phyloP scores from a whole-genome alignment of 2,329 filamentous ascomycete species.

The Corinectria fuckeliana region DNA sequence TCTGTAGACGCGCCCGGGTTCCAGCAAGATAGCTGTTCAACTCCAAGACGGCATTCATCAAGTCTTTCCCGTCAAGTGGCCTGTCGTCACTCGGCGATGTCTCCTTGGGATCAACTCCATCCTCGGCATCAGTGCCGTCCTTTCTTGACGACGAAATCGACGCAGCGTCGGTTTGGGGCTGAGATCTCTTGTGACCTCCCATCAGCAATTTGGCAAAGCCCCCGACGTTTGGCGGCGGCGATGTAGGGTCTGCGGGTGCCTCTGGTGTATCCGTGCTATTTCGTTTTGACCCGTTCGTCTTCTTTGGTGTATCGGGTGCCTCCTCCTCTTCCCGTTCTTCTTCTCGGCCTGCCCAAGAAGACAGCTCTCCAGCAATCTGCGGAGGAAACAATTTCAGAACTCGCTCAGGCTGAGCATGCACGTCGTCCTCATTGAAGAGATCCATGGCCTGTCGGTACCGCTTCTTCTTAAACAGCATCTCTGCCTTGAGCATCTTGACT shows the following conservation, averaged over 20 bases:
- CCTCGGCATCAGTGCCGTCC: slow-evolving; percentile 58
- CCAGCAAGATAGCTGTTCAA: slow-evolving; percentile 89
- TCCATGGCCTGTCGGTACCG: slow-evolving; percentile 89
- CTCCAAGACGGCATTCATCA: slow-evolving; percentile 81
- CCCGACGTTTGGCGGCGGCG: slow-evolving; percentile 48
- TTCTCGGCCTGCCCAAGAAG: slow-evolving; percentile 56
- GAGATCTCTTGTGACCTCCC: slow-evolving; percentile 51
- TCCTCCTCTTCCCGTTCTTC: slow-evolving; percentile 48
- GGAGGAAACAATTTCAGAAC: slow-evolving; percentile 86
- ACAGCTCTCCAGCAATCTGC: slow-evolving; percentile 82
- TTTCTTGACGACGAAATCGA: slow-evolving; percentile 67
- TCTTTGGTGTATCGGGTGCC: slow-evolving; percentile 37
- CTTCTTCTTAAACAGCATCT: slow-evolving; percentile 79
- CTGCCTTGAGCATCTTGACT: slow-evolving; percentile 91
- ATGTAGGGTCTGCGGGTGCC: slow-evolving; percentile 38
- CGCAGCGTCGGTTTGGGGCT: slow-evolving; percentile 57
- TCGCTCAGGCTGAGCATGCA: slow-evolving; percentile 86
- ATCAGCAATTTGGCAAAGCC: slow-evolving; percentile 63
- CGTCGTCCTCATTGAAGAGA: slow-evolving; percentile 82
- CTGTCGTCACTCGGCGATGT: slow-evolving; percentile 54
- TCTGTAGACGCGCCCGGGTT: slow-evolving; percentile 71
- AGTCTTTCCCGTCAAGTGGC: slow-evolving; percentile 77
- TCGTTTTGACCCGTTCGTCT: slow-evolving; percentile 37
- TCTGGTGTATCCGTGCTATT: slow-evolving; percentile 40
- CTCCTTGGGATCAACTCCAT: slow-evolving; percentile 60